Evolutionary conservation across 352 stramenopile genomes (phyloP).

Genomic region (Albugo laibachii): DNA sequence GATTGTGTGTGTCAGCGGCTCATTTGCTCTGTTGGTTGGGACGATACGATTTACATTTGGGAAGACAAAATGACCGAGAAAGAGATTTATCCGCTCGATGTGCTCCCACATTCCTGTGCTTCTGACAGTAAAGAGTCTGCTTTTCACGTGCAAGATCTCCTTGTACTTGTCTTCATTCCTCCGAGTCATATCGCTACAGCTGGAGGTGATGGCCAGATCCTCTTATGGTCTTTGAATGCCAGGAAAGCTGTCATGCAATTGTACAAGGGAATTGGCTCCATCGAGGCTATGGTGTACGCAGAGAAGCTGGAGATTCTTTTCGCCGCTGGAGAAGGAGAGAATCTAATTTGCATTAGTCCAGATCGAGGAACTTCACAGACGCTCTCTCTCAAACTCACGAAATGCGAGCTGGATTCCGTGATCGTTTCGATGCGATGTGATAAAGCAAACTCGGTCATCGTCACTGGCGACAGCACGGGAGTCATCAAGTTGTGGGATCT

Average conservation of each 20-base stretch:
- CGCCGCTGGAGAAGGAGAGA: conserved; percentile 31
- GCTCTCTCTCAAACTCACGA: neutral
- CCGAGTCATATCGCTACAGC: conserved; percentile 47
- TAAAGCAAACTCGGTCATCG: conserved; percentile 31
- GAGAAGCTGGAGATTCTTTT: conserved; percentile 54
- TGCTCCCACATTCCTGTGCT: conserved; percentile 20
- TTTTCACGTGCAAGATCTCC: conserved; percentile 44
- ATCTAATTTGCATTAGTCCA: conserved; percentile 39
- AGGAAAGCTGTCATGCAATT: conserved; percentile 38
- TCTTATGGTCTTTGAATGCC: conserved; percentile 66
- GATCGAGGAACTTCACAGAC: conserved; percentile 5
- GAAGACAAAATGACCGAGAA: conserved; percentile 66
- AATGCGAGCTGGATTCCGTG: conserved; percentile 14
- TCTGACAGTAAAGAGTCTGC: conserved; percentile 12
- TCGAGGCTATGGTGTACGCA: conserved; percentile 47
- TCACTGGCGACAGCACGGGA: conserved; percentile 31
- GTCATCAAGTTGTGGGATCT: conserved; percentile 52
- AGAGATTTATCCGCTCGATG: conserved; percentile 31
- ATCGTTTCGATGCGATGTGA: conserved; percentile 34
- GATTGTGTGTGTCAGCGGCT: conserved; percentile 68
- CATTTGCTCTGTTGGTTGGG: conserved; percentile 68
- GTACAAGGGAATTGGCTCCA: conserved; percentile 34
- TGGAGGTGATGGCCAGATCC: conserved; percentile 42
- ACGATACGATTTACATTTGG: conserved; percentile 66
- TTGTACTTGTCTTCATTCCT: conserved; percentile 43